Conservation (phyloP, 1,284 basidiomycete species). For the Hymenochaete sp. region DNA sequence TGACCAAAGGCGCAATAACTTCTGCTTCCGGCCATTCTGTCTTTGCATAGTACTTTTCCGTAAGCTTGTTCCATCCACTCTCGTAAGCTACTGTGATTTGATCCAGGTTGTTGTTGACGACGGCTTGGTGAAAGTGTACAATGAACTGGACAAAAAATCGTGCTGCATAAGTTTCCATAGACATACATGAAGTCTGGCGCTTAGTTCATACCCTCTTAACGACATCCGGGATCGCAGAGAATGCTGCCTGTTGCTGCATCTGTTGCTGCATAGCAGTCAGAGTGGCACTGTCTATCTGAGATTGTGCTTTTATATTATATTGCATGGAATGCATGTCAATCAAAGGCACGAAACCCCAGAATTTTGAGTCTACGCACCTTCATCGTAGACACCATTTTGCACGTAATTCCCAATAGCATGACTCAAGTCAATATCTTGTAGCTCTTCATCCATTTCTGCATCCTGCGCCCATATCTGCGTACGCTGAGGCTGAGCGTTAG, state of each 20-base stretch:
- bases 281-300: conserved; percentile 59
- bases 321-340: conserved; percentile 3
- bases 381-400: conserved; percentile 59
- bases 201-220: conserved; percentile 60
- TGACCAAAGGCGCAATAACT: conserved; percentile 87
- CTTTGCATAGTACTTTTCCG: conserved; percentile 90
- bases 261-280: conserved; percentile 67
- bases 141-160: conserved; percentile 56
- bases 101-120: conserved; percentile 77
- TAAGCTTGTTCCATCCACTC: conserved; percentile 93
- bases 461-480: conserved; percentile 62
- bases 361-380: conserved; percentile 36
- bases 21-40: conserved; percentile 98
- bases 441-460: conserved; percentile 66
- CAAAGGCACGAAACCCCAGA: not conserved
- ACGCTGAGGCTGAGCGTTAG: conserved; percentile 41
- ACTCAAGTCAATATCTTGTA: conserved; percentile 64
- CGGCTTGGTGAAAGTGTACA: conserved; percentile 83
- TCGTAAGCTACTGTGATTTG: conserved; percentile 92
- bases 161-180: not conserved
- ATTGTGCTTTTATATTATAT: conserved; percentile 29
- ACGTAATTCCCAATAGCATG: conserved; percentile 64
- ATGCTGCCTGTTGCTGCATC: conserved; percentile 70
- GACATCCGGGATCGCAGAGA: conserved; percentile 70
- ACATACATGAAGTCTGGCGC: not conserved